Evolutionary conservation across 177 flowering plant species (phyloP).

Genomic region (Telopea speciosissima): DNA sequence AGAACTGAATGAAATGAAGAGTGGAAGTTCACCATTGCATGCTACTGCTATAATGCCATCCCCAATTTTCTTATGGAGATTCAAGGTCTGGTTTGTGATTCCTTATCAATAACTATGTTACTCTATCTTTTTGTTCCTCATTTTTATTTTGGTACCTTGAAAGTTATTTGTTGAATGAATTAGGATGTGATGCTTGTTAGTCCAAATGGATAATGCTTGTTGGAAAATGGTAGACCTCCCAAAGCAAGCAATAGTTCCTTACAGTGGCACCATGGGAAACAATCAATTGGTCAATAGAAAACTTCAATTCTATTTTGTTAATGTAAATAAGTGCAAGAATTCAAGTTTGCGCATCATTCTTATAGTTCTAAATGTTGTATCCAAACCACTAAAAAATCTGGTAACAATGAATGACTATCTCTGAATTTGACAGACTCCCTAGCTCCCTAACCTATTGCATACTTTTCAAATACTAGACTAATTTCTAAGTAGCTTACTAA

Average conservation of each 20-base stretch:
- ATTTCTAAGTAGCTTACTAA: background rate
- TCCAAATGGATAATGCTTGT: background rate
- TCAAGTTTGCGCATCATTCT: no score
- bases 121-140: background rate
- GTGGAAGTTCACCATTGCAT: constrained; percentile 34
- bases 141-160: background rate
- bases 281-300: background rate
- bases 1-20: constrained; percentile 53
- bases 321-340: no score
- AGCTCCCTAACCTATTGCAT: no score
- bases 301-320: background rate
- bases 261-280: background rate
- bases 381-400: background rate
- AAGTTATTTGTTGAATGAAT: background rate
- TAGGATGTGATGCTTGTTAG: background rate
- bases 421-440: background rate
- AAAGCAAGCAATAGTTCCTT: background rate
- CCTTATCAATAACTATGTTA: background rate
- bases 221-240: background rate
- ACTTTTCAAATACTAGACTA: background rate
- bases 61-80: constrained; percentile 82
- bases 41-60: constrained; percentile 70
- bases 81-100: constrained; percentile 52
- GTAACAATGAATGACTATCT: background rate
- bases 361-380: no score